Evolutionary conservation across 345 rosid genomes (phyloP).

Genomic region (Pugionium cornutum): DNA sequence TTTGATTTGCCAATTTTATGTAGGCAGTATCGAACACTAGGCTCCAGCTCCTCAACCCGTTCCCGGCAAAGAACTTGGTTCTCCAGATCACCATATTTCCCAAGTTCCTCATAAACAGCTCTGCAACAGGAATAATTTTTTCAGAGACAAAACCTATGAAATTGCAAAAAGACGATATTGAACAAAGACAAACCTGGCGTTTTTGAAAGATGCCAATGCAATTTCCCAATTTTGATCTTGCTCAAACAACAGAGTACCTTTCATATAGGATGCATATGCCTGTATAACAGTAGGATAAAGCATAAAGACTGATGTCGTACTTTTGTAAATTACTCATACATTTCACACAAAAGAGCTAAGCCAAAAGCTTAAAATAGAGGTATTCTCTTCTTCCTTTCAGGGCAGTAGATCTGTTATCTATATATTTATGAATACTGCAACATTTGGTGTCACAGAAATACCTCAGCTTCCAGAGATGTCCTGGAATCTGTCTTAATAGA

Average conservation of each 20-base stretch:
- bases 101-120: constrained; percentile 97
- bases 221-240: constrained; percentile 94
- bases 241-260: constrained; percentile 91
- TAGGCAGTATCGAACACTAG: constrained; percentile 85
- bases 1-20: constrained; percentile 95
- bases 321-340: constrained; percentile 5
- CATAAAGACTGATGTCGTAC: constrained; percentile 10
- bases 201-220: constrained; percentile 82
- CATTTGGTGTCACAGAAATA: constrained; percentile 36
- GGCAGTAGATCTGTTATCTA: not conserved
- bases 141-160: constrained; percentile 21
- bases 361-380: constrained; percentile 14
- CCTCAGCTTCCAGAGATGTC: constrained; percentile 97
- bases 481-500: constrained; percentile 81
- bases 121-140: constrained; percentile 37
- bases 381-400: constrained; percentile 9
- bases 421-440: constrained; percentile 14
- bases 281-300: constrained; percentile 40
- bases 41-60: constrained; percentile 97
- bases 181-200: constrained; percentile 74
- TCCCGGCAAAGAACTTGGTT: constrained; percentile 93
- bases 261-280: constrained; percentile 99
- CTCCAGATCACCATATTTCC: constrained; percentile 95
- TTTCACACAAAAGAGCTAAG: constrained; percentile 18
- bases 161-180: constrained; percentile 7